Conservation (phyloP, 2,329 filamentous ascomycete genomes). For the Alternaria longipes region DNA sequence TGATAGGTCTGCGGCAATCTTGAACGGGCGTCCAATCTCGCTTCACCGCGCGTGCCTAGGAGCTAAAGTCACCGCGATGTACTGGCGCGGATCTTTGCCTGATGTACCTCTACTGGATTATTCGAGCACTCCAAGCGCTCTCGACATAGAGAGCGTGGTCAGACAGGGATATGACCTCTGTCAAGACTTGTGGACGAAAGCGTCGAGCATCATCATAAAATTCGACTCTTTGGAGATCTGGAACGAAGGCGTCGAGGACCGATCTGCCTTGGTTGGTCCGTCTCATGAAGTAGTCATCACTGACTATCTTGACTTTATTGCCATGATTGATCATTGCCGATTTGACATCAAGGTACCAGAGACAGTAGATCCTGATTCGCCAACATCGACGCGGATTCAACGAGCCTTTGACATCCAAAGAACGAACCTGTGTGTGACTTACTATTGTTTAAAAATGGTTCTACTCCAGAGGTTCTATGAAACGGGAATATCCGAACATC, state of each 20-base stretch:
- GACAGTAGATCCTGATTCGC: neutral
- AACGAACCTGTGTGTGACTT: neutral
- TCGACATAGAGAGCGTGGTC: neutral
- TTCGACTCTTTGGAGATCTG: neutral
- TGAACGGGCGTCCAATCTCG: slow-evolving; percentile 1
- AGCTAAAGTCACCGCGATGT: neutral
- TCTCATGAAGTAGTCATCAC: neutral
- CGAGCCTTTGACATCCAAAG: neutral
- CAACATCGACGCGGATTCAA: neutral
- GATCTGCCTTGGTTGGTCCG: neutral
- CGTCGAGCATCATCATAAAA: slow-evolving; percentile 1
- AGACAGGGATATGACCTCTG: neutral
- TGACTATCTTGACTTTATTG: neutral
- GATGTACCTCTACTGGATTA: neutral
- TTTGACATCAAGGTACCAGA: neutral
- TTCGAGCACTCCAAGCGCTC: neutral
- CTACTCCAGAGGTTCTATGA: neutral
- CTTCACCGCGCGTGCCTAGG: neutral
- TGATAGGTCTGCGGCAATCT: neutral
- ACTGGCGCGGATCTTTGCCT: neutral
- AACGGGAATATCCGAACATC: neutral
- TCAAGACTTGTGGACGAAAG: slow-evolving; percentile 1
- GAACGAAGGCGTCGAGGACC: neutral
- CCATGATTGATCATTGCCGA: neutral
- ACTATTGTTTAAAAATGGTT: neutral